Percentiles rank a stretch among this genome's conserved stretches.
These are phyloP conservation scores for Leishmania guyanensis DNA, from an alignment of 208 protist species.

Conservation along the genomic window DNA sequence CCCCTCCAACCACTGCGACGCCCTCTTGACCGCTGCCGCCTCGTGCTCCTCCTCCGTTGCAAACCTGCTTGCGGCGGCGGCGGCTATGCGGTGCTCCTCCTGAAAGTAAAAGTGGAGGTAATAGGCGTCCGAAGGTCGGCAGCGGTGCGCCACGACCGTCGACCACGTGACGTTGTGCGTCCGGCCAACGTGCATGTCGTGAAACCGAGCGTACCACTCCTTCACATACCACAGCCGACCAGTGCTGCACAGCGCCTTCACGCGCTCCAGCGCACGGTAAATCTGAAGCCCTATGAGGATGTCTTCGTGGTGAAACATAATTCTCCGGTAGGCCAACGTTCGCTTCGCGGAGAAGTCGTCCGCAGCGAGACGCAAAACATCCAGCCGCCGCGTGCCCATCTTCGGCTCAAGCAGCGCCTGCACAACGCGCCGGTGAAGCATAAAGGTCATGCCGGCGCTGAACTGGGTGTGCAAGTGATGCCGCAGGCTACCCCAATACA, in stretches of 20 bases:
- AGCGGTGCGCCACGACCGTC: slow-evolving; percentile 26
- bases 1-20: not conserved
- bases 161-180: slow-evolving; percentile 20
- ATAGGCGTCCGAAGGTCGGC: slow-evolving; percentile 3
- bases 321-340: not conserved
- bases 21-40: not conserved
- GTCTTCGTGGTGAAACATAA: slow-evolving; percentile 13
- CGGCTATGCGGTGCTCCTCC: not conserved
- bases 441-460: slow-evolving; percentile 17
- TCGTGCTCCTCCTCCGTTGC: not conserved
- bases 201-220: slow-evolving; percentile 15
- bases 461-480: slow-evolving; percentile 1
- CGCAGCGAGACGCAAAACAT: not conserved
- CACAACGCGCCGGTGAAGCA: slow-evolving; percentile 14
- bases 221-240: not conserved
- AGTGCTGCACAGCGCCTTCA: not conserved
- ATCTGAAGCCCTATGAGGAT: slow-evolving; percentile 5
- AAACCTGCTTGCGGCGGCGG: not conserved
- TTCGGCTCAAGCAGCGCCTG: slow-evolving; percentile 12
- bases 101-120: slow-evolving; percentile 23
- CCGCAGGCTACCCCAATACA: slow-evolving; percentile 30
- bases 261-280: not conserved
- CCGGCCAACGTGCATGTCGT: slow-evolving; percentile 18
- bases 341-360: slow-evolving; percentile 3
- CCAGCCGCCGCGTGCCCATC: not conserved